phyloP scores from a whole-genome alignment of 139 green algal species.

The Chlorella sp. region DNA sequence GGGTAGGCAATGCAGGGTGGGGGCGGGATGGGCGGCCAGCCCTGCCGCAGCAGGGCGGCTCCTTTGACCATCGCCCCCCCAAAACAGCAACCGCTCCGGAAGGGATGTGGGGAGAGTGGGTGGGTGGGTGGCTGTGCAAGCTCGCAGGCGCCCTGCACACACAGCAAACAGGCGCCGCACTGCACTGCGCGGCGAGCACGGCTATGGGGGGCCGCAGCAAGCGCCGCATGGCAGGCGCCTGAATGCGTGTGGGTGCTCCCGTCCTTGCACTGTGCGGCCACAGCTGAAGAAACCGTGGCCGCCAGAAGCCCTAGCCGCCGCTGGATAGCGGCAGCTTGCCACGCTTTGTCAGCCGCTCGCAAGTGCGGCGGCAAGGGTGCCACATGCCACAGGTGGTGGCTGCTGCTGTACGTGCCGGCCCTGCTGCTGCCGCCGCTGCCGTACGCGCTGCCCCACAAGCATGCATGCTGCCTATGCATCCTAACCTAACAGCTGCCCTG shows the following conservation, averaged over 20 bases:
- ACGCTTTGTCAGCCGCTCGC: too few species aligned
- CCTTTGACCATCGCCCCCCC: background rate
- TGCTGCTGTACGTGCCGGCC: background rate
- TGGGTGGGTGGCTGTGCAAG: slow-evolving; percentile 27
- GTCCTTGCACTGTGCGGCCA: background rate
- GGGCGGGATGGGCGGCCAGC: background rate
- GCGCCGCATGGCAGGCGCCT: slow-evolving; percentile 1
- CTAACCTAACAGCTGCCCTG: too few species aligned
- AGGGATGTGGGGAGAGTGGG: background rate
- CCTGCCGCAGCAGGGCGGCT: background rate
- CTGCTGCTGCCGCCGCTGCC: too few species aligned
- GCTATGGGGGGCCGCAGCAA: background rate
- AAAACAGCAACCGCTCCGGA: slow-evolving; percentile 3
- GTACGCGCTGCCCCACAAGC: background rate
- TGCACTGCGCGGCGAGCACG: background rate
- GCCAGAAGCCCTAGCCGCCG: background rate
- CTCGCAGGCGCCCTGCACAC: slow-evolving; percentile 34
- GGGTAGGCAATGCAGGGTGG: slow-evolving; percentile 1
- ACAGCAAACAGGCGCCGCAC: background rate
- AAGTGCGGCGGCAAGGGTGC: too few species aligned
- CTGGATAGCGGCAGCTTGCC: background rate
- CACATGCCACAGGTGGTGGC: too few species aligned
- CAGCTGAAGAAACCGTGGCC: background rate
- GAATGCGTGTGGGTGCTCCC: slow-evolving; percentile 13
- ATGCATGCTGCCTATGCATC: background rate